Evolutionary conservation across 345 rosid genomes (phyloP).

Genomic region (Brassica rapa): DNA sequence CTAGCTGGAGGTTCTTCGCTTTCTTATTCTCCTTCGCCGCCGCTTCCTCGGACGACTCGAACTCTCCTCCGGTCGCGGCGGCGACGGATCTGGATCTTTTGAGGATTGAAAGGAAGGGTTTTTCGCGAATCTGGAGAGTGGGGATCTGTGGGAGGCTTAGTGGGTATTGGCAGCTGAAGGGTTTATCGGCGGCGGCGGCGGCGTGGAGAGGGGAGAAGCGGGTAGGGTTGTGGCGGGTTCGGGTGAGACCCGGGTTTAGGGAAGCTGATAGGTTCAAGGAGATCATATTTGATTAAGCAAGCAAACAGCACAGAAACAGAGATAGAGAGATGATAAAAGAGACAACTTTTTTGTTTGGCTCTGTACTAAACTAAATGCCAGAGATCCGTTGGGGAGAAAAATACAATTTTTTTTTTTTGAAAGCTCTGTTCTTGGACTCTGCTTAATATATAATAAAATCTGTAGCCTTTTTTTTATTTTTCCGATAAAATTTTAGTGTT

Average conservation of each 20-base stretch:
- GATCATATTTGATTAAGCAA: constrained; percentile 45
- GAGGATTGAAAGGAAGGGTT: constrained; percentile 27
- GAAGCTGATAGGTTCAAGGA: constrained; percentile 53
- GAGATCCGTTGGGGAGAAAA: constrained; percentile 41
- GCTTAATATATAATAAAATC: not conserved
- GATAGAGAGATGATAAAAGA: constrained; percentile 17
- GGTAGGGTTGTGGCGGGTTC: constrained; percentile 23
- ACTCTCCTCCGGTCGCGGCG: constrained; percentile 41
- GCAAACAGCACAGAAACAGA: constrained; percentile 4
- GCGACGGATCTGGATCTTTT: constrained; percentile 44
- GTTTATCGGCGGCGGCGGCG: constrained; percentile 42
- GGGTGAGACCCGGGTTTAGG: constrained; percentile 46
- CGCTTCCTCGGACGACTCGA: not conserved
- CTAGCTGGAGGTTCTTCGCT: constrained; percentile 65
- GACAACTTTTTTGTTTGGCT: not conserved
- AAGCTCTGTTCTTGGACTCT: constrained; percentile 41
- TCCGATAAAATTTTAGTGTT: not conserved
- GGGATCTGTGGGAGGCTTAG: constrained; percentile 41
- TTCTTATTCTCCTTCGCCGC: constrained; percentile 16
- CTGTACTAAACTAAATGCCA: constrained; percentile 20
- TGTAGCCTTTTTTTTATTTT: not conserved
- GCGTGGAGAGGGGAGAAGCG: constrained; percentile 38
- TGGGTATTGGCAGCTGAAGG: constrained; percentile 41
- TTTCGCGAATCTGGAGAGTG: constrained; percentile 45
- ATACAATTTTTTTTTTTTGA: not conserved